phyloP scores from a whole-genome alignment of 768 basidiomycete species.

The Leccinum boreale region DNA sequence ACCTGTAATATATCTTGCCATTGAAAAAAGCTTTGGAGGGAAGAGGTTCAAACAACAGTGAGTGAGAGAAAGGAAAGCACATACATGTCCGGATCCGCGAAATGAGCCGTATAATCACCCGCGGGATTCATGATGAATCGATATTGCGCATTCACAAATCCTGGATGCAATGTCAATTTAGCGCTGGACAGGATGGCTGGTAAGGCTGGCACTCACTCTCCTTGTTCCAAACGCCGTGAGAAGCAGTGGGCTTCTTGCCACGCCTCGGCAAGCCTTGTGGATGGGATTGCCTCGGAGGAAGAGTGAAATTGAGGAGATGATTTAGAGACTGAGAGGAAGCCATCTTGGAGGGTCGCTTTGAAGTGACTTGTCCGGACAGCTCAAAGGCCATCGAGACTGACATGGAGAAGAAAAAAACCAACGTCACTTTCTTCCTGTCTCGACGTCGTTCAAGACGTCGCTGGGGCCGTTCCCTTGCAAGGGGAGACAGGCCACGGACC shows the following conservation, averaged over 20 bases:
- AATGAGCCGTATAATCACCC: constrained; percentile 91
- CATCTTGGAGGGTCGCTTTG: constrained; percentile 68
- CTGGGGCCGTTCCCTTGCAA: constrained; percentile 47
- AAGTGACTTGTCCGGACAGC: constrained; percentile 33
- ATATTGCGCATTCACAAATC: constrained; percentile 95
- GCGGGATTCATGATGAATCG: constrained; percentile 93
- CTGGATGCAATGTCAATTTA: constrained; percentile 39
- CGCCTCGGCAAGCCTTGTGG: constrained; percentile 64
- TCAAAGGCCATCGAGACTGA: constrained; percentile 27
- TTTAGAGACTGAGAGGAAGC: constrained; percentile 62
- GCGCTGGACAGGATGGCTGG: constrained; percentile 13
- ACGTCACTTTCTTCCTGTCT: constrained; percentile 10
- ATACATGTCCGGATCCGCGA: constrained; percentile 96
- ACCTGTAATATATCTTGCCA: constrained; percentile 96
- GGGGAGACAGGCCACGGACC: constrained; percentile 37
- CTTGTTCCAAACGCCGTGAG: constrained; percentile 77
- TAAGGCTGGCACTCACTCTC: constrained; percentile 66
- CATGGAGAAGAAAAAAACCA: constrained; percentile 20
- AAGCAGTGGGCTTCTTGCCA: constrained; percentile 63
- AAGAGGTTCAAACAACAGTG: background rate
- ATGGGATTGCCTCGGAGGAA: constrained; percentile 80
- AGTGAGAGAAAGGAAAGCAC: constrained; percentile 30
- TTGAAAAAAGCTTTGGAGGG: constrained; percentile 72
- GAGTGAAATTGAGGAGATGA: constrained; percentile 90
- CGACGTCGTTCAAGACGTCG: constrained; percentile 13